phyloP scores from a whole-genome alignment of 148 eudicot species.

The Camellia lanceoleosa region DNA sequence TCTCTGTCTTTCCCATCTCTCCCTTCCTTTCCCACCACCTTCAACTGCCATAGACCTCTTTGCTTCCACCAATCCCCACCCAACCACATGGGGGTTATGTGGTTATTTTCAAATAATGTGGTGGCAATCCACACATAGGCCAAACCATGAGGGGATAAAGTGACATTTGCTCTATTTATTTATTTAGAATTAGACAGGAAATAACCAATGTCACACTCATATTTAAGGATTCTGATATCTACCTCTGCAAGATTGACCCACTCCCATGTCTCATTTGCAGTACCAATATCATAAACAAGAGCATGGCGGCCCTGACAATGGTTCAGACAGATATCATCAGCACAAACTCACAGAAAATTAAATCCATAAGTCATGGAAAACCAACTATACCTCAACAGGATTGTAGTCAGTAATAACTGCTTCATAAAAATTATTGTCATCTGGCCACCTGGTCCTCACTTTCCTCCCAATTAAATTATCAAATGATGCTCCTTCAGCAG shows the following conservation, averaged over 20 bases:
- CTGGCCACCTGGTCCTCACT: constrained; percentile 69
- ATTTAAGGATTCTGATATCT: not conserved
- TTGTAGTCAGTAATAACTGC: constrained; percentile 50
- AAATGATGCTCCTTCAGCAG: constrained; percentile 34
- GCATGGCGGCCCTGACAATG: constrained; percentile 19
- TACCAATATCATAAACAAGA: constrained; percentile 19
- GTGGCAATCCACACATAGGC: too few relatives aligned
- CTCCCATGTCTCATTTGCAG: constrained; percentile 23
- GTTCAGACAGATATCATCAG: not conserved
- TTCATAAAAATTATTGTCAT: constrained; percentile 62
- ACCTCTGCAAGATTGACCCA: constrained; percentile 27
- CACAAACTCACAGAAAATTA: not conserved
- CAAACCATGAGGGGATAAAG: too few relatives aligned
- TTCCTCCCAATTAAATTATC: constrained; percentile 50
- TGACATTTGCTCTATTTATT: too few relatives aligned
- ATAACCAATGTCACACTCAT: not conserved
- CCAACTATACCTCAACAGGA: constrained; percentile 36
- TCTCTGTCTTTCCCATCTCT: too few relatives aligned
- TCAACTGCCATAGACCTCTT: too few relatives aligned
- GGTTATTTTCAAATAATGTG: too few relatives aligned
- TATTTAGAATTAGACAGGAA: not conserved
- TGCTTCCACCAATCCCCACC: too few relatives aligned
- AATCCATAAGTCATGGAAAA: not conserved
- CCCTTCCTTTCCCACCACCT: too few relatives aligned
- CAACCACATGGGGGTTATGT: too few relatives aligned